These are phyloP conservation scores for Neonothopanus nambi DNA, from an alignment of 1,284 basidiomycete species.

Conservation along the genomic window DNA sequence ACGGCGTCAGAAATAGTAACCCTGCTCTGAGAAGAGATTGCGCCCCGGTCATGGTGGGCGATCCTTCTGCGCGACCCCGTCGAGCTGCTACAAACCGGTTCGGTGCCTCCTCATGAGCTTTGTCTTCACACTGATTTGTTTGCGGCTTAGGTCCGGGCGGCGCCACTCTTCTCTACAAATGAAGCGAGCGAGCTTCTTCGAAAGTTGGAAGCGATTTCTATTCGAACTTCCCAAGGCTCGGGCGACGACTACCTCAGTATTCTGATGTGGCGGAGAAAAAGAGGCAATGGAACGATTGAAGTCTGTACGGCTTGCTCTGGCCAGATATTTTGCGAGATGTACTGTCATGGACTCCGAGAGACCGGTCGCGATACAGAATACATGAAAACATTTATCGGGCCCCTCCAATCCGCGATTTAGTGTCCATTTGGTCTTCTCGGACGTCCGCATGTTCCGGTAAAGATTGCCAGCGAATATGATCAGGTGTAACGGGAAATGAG, in stretches of 20 bases:
- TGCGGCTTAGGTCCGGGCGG: conserved; percentile 40
- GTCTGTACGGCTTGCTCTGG: conserved; percentile 64
- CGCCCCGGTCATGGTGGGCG: conserved; percentile 78
- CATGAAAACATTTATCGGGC: too few species aligned
- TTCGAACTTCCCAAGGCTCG: conserved; percentile 58
- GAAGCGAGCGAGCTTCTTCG: conserved; percentile 60
- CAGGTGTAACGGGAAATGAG: too few species aligned
- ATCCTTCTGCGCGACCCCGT: conserved; percentile 66
- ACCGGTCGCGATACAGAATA: too few species aligned
- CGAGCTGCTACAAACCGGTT: conserved; percentile 61
- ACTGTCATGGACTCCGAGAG: conserved; percentile 24
- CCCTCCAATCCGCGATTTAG: too few species aligned
- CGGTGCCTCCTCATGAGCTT: conserved; percentile 26
- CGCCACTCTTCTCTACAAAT: conserved; percentile 55
- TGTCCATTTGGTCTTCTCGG: too few species aligned
- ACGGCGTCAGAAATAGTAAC: conserved; percentile 64
- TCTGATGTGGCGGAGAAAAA: conserved; percentile 50
- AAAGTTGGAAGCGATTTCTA: conserved; percentile 68
- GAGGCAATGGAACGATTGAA: conserved; percentile 62
- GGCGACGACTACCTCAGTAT: conserved; percentile 66
- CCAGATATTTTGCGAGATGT: conserved; percentile 71
- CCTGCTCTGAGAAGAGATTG: conserved; percentile 68
- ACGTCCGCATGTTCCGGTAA: too few species aligned
- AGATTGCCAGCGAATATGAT: too few species aligned
- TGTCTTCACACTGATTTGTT: conserved; percentile 1